Evolutionary conservation across 352 stramenopile genomes (phyloP).

Genomic region (Albugo laibachii): DNA sequence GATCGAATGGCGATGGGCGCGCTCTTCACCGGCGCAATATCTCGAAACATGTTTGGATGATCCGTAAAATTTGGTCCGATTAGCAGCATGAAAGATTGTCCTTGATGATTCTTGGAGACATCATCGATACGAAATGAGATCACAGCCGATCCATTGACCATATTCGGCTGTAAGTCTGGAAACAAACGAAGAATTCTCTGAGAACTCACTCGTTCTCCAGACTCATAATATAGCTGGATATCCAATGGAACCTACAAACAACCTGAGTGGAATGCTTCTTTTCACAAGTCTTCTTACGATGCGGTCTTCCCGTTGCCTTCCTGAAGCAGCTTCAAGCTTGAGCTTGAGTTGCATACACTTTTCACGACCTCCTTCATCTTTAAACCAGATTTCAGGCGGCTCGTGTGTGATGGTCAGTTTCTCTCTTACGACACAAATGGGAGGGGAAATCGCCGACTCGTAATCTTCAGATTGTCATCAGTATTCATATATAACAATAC

Average conservation of each 20-base stretch:
- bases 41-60: constrained; percentile 63
- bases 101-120: constrained; percentile 95
- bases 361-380: constrained; percentile 90
- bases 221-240: constrained; percentile 69
- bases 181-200: constrained; percentile 82
- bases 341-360: constrained; percentile 87
- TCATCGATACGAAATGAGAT: constrained; percentile 92
- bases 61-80: constrained; percentile 77
- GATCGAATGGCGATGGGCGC: constrained; percentile 84
- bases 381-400: constrained; percentile 87
- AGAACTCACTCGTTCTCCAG: constrained; percentile 65
- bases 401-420: constrained; percentile 59
- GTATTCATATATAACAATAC: too few relatives aligned
- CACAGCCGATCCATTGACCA: constrained; percentile 57
- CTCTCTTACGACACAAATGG: constrained; percentile 52
- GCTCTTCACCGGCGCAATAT: constrained; percentile 78
- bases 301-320: constrained; percentile 46
- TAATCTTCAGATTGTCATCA: constrained; percentile 10
- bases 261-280: neutral
- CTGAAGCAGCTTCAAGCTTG: constrained; percentile 49
- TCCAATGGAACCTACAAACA: constrained; percentile 22
- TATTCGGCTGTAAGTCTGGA: constrained; percentile 71
- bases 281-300: constrained; percentile 15
- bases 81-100: constrained; percentile 84
- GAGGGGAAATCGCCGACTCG: constrained; percentile 39